A percentile compares a stretch with the other conserved stretches of the same genome.
phyloP scores from a whole-genome alignment of 129 eudicot species.

The Logfia minima region DNA sequence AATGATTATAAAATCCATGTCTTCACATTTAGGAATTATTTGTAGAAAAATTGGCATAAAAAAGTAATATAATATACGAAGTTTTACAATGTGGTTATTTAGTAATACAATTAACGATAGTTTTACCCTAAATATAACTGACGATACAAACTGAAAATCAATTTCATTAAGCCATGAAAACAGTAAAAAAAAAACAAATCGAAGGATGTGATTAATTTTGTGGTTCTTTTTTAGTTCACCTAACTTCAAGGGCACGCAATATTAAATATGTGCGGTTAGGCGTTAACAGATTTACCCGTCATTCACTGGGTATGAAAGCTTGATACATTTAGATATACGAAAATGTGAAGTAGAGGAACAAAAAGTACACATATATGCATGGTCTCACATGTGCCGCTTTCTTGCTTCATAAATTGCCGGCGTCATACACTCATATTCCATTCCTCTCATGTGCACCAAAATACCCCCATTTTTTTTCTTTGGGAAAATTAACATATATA shows the following conservation, averaged over 20 bases:
- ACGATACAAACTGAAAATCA: no score
- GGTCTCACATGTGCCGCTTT: slow-evolving; percentile 9
- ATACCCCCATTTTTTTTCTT: no score
- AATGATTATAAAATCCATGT: no score
- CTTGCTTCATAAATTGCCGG: slow-evolving; percentile 3
- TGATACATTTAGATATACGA: not conserved
- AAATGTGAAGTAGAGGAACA: slow-evolving; percentile 6
- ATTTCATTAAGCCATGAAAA: not conserved
- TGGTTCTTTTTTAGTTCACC: not conserved
- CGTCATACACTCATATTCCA: not conserved
- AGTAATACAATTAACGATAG: no score
- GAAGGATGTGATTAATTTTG: not conserved
- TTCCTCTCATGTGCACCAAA: slow-evolving; percentile 3
- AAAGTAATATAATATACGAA: no score
- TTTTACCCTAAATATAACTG: no score
- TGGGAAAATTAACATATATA: no score
- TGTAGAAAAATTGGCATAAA: no score
- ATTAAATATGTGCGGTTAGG: not conserved
- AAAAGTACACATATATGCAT: not conserved
- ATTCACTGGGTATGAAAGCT: slow-evolving; percentile 9
- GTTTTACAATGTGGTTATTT: no score
- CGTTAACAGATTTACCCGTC: slow-evolving; percentile 12
- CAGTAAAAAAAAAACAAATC: not conserved
- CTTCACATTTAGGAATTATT: no score
- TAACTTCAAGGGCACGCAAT: not conserved